Percentiles rank a stretch among this genome's conserved stretches.
These are phyloP conservation scores for Panicum hallii DNA, from an alignment of 202 grass and related monocot genomes.

Conservation along the genomic window DNA sequence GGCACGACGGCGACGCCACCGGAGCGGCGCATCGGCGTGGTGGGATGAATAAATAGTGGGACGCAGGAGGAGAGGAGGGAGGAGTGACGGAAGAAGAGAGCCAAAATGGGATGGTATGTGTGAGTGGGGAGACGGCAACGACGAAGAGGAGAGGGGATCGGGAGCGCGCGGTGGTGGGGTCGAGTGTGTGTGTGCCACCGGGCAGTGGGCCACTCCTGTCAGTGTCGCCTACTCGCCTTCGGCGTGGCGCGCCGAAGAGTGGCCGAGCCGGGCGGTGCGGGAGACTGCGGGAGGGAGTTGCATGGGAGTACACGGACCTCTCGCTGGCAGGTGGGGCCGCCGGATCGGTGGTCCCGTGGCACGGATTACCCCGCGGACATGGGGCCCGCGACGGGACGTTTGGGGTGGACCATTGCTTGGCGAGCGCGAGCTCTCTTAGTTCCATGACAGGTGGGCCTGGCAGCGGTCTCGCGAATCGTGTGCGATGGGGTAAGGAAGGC, in stretches of 20 bases:
- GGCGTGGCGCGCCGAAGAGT: not conserved
- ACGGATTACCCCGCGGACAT: not conserved
- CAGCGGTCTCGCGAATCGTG: too few relatives aligned
- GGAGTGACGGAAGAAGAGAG: slow-evolving; percentile 31
- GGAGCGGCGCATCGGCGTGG: slow-evolving; percentile 38
- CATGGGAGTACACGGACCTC: not conserved
- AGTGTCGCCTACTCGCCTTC: not conserved
- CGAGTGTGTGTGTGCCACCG: not conserved
- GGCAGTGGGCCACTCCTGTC: not conserved
- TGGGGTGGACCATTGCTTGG: not conserved
- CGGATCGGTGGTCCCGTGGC: not conserved
- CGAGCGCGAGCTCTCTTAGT: too few relatives aligned
- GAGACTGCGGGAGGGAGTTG: too few relatives aligned
- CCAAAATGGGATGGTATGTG: not conserved
- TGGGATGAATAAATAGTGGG: not conserved
- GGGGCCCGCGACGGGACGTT: not conserved
- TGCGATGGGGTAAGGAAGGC: too few relatives aligned
- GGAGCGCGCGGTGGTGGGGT: not conserved
- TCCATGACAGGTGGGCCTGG: not conserved
- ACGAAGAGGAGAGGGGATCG: not conserved
- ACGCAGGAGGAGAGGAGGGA: not conserved
- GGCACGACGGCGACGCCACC: slow-evolving; percentile 2
- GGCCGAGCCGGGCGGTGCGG: slow-evolving; percentile 23
- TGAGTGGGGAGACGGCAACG: not conserved
- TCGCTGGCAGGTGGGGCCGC: not conserved